Percentiles rank a stretch among this genome's conserved stretches.
Conservation (phyloP, 2,329 filamentous ascomycete genomes). For the Aspergillus cejpii region DNA sequence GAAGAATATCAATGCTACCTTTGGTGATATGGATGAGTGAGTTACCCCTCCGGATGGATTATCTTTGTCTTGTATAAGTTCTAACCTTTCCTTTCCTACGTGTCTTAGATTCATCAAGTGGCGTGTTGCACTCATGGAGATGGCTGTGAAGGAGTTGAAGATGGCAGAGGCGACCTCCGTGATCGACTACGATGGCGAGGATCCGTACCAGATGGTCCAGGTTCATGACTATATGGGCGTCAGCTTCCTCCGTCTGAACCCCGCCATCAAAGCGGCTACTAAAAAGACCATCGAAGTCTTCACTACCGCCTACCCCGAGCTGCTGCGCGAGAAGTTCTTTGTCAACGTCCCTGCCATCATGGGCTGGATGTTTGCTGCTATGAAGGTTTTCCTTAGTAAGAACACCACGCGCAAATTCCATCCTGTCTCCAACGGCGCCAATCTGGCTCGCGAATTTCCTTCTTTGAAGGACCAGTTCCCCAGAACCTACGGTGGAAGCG, state of each 20-base stretch:
- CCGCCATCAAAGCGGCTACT: constrained; percentile 66
- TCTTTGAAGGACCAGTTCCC: constrained; percentile 60
- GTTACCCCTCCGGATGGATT: constrained; percentile 28
- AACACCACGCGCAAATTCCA: constrained; percentile 75
- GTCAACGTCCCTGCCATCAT: constrained; percentile 88
- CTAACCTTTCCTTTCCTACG: constrained; percentile 2
- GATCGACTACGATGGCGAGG: constrained; percentile 53
- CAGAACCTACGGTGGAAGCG: constrained; percentile 71
- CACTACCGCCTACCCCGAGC: constrained; percentile 77
- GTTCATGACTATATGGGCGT: constrained; percentile 89
- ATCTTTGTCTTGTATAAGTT: not conserved
- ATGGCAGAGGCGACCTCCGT: constrained; percentile 65
- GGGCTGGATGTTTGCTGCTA: constrained; percentile 73
- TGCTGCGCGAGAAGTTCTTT: constrained; percentile 87
- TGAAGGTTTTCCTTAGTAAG: constrained; percentile 67
- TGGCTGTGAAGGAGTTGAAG: constrained; percentile 67
- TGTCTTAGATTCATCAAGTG: constrained; percentile 74
- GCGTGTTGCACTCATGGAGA: constrained; percentile 86
- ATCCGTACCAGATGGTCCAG: constrained; percentile 86
- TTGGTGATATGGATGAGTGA: constrained; percentile 74
- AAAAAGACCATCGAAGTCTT: constrained; percentile 77
- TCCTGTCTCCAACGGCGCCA: constrained; percentile 65
- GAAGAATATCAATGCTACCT: constrained; percentile 72
- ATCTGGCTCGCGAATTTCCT: constrained; percentile 56
- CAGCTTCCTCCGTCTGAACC: constrained; percentile 76